Conservation (phyloP, 169 alveolate species). For the Plasmodium gaboni region DNA sequence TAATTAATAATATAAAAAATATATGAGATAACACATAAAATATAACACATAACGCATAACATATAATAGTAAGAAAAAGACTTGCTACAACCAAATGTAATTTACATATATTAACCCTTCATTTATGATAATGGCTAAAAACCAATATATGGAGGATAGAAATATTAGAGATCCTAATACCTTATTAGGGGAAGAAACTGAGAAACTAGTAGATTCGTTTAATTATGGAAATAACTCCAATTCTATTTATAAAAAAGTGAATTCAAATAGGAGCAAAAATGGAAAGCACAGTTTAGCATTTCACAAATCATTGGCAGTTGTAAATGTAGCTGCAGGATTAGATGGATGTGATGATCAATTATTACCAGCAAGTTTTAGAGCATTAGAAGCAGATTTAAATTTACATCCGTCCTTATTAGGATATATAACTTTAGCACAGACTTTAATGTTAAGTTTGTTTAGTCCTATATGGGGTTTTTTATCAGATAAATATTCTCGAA, state of each 20-base stretch:
- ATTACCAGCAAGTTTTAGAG: slow-evolving; percentile 92
- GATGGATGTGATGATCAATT: slow-evolving; percentile 93
- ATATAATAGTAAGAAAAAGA: too few species aligned
- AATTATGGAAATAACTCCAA: not conserved
- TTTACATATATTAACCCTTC: too few species aligned
- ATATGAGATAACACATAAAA: too few species aligned
- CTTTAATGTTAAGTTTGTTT: slow-evolving; percentile 86
- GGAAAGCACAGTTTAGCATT: slow-evolving; percentile 24
- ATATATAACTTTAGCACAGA: slow-evolving; percentile 88
- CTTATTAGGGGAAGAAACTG: slow-evolving; percentile 62
- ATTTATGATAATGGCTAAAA: slow-evolving; percentile 24
- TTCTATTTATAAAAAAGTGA: not conserved
- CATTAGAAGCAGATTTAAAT: slow-evolving; percentile 89
- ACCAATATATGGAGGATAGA: slow-evolving; percentile 31
- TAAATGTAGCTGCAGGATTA: slow-evolving; percentile 90
- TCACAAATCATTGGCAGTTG: slow-evolving; percentile 82
- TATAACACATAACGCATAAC: too few species aligned
- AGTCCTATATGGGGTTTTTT: slow-evolving; percentile 93
- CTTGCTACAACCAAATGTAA: too few species aligned
- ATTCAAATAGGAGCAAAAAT: slow-evolving; percentile 19
- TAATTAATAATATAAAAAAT: too few species aligned
- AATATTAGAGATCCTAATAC: slow-evolving; percentile 8
- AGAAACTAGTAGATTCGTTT: slow-evolving; percentile 47
- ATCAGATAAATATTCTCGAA: slow-evolving; percentile 89
- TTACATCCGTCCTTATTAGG: slow-evolving; percentile 89